Conservation (phyloP, 2,329 filamentous ascomycete genomes). For the Aspergillus japonicus region DNA sequence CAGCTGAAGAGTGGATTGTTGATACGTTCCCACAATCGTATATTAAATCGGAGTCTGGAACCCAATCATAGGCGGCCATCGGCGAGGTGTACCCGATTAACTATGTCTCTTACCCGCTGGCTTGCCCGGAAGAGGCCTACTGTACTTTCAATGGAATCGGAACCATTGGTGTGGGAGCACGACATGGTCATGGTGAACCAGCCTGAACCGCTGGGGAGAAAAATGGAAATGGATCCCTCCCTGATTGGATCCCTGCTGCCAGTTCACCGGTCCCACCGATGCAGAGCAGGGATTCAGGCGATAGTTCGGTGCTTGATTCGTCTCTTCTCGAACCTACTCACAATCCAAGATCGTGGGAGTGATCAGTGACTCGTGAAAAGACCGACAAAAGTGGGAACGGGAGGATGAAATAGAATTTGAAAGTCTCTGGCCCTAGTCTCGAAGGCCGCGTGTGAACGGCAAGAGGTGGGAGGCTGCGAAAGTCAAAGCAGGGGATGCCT, state of each 20-base stretch:
- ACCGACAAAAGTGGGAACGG: neutral
- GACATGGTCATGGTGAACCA: neutral
- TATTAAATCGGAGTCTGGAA: slow-evolving; percentile 2
- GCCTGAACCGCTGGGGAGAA: neutral
- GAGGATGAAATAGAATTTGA: neutral
- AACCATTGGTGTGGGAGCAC: neutral
- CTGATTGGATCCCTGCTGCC: neutral
- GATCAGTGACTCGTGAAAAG: neutral
- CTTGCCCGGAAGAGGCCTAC: neutral
- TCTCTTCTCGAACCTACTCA: neutral
- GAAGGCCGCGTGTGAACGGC: neutral
- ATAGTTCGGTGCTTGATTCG: neutral
- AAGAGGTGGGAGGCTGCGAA: neutral
- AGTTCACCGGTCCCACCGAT: neutral
- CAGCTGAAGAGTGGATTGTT: neutral
- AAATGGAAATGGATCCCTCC: neutral
- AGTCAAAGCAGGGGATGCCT: neutral
- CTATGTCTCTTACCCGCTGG: neutral
- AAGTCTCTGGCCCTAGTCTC: neutral
- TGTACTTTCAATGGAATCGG: neutral
- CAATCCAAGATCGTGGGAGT: neutral
- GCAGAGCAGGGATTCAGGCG: neutral
- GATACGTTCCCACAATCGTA: neutral
- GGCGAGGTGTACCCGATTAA: slow-evolving; percentile 3
- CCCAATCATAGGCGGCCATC: neutral